A percentile compares a stretch with the other conserved stretches of the same genome.
phyloP scores from a whole-genome alignment of 148 eudicot genomes.

The Simmondsia chinensis region DNA sequence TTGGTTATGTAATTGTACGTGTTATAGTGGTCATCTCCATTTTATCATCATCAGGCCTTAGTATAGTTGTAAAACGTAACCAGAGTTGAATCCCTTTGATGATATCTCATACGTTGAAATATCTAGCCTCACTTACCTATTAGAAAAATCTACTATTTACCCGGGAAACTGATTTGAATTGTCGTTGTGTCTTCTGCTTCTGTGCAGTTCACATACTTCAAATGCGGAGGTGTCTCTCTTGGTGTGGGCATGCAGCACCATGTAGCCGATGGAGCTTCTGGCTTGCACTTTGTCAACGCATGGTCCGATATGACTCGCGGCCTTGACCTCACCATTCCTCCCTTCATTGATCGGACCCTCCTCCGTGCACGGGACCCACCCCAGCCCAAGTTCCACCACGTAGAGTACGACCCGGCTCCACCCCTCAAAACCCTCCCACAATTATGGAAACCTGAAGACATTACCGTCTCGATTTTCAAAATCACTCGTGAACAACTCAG shows the following conservation, averaged over 20 bases:
- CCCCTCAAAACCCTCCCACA: conserved; percentile 3
- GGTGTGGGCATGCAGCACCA: conserved; percentile 20
- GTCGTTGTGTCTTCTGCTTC: background rate
- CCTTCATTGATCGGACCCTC: conserved; percentile 11
- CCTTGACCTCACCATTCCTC: conserved; percentile 10
- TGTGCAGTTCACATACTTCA: conserved; percentile 23
- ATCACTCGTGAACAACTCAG: conserved; percentile 4
- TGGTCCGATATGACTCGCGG: conserved; percentile 27
- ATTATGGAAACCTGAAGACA: background rate
- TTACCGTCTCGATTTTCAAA: background rate
- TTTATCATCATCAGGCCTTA: too few species aligned
- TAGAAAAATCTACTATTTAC: too few species aligned
- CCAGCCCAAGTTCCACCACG: conserved; percentile 18
- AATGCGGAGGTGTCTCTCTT: conserved; percentile 25
- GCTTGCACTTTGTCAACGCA: conserved; percentile 8
- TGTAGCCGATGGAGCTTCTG: conserved; percentile 12
- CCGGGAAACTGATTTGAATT: too few species aligned
- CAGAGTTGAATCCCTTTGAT: too few species aligned
- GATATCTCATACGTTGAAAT: too few species aligned
- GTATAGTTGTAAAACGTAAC: too few species aligned
- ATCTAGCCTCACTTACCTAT: too few species aligned
- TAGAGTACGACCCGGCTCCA: conserved; percentile 20
- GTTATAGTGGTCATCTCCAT: too few species aligned
- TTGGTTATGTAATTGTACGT: too few species aligned
- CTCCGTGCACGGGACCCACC: conserved; percentile 25